Conservation (phyloP, 768 basidiomycete species). For the Trametes elegans region DNA sequence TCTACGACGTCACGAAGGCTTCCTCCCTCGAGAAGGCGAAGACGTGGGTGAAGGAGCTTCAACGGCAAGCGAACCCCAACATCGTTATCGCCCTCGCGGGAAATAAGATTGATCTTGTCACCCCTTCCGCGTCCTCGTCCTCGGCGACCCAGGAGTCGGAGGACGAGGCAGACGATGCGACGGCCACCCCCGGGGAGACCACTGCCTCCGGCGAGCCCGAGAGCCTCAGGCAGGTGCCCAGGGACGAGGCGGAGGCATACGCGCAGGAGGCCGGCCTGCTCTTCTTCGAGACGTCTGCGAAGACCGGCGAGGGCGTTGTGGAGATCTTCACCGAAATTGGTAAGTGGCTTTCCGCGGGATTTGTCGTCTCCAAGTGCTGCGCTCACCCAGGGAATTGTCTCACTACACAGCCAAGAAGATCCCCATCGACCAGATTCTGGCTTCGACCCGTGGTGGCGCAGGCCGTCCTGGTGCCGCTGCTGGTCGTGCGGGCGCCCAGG, state of each 20-base stretch:
- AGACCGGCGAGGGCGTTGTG: constrained; percentile 92
- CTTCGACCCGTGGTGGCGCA: constrained; percentile 69
- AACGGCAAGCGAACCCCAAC: constrained; percentile 97
- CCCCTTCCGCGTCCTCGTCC: constrained; percentile 52
- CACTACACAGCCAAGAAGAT: constrained; percentile 66
- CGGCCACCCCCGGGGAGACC: constrained; percentile 75
- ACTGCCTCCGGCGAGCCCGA: constrained; percentile 55
- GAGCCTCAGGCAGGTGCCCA: constrained; percentile 82
- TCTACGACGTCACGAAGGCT: constrained; percentile 97
- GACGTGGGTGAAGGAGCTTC: constrained; percentile 99
- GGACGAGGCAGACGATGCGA: constrained; percentile 92
- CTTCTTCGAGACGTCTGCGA: constrained; percentile 98
- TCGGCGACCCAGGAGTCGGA: constrained; percentile 66
- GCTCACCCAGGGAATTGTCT: neutral
- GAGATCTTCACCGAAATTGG: constrained; percentile 99
- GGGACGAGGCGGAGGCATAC: constrained; percentile 95
- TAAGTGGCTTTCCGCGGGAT: constrained; percentile 39
- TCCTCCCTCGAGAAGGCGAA: constrained; percentile 97
- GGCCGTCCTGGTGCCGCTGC: constrained; percentile 60
- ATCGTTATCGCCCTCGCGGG: constrained; percentile 98
- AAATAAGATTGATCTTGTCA: constrained; percentile 94
- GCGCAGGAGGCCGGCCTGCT: constrained; percentile 91
- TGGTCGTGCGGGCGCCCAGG: constrained; percentile 50
- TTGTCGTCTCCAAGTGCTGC: constrained; percentile 1
- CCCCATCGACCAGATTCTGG: constrained; percentile 92